Evolutionary conservation across 78 protist genomes (phyloP).

Genomic region (Anaeramoeba flamelloides): DNA sequence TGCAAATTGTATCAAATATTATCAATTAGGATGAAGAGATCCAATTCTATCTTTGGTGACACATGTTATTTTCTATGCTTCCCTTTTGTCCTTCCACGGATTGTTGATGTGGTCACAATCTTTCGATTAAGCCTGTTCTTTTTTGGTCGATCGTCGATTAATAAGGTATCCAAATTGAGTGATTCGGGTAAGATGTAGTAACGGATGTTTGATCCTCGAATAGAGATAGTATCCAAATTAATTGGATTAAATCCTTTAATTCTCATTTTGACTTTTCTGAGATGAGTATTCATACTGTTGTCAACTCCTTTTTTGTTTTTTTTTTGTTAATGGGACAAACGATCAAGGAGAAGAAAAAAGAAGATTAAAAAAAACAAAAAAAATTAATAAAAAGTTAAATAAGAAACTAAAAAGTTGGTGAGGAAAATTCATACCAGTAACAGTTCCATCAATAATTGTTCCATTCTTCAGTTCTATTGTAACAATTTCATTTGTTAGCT

Average conservation of each 20-base stretch:
- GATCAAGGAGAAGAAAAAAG: slow-evolving; percentile 1
- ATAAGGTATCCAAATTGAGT: slow-evolving; percentile 74
- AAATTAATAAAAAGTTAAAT: background rate
- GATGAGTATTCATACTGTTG: slow-evolving; percentile 78
- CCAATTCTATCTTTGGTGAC: too few species aligned
- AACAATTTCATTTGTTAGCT: slow-evolving; percentile 79
- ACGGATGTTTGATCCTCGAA: slow-evolving; percentile 91
- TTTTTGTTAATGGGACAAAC: too few species aligned
- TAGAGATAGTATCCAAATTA: slow-evolving; percentile 55
- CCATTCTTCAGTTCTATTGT: slow-evolving; percentile 94
- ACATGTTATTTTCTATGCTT: too few species aligned
- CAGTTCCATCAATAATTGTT: slow-evolving; percentile 76
- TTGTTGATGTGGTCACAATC: too few species aligned
- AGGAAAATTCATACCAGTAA: slow-evolving; percentile 25
- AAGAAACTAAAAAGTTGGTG: background rate
- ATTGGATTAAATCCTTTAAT: slow-evolving; percentile 70
- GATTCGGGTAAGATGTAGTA: slow-evolving; percentile 79
- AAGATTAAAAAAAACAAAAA: background rate
- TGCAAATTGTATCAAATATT: too few species aligned
- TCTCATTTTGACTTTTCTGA: slow-evolving; percentile 74
- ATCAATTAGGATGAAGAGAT: too few species aligned
- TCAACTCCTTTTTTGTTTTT: too few species aligned
- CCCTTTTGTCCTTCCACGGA: too few species aligned
- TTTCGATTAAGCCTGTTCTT: too few species aligned
- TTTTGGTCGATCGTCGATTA: slow-evolving; percentile 88